phyloP scores from a whole-genome alignment of 1,284 basidiomycete genomes.

The Golubevia sp. region DNA sequence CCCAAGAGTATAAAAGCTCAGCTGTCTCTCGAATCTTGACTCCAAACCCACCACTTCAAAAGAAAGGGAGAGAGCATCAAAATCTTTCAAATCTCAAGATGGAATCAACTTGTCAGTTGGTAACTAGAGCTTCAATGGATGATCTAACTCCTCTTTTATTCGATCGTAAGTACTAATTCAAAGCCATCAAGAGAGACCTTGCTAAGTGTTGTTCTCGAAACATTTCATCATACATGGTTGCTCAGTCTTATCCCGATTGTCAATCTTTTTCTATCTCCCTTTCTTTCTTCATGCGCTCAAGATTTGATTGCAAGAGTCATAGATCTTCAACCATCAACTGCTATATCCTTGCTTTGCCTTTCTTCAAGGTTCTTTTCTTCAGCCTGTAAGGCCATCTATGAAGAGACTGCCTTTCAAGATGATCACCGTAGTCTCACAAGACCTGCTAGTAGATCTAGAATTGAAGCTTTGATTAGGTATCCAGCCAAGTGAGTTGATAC shows the following conservation, averaged over 20 bases:
- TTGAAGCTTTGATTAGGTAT: neutral
- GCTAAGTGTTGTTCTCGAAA: neutral
- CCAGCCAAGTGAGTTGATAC: no score
- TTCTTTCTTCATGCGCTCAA: neutral
- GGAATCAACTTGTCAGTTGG: no score
- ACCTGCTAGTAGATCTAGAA: neutral
- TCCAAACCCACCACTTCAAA: no score
- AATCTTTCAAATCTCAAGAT: no score
- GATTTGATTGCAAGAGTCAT: neutral
- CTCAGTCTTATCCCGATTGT: no score
- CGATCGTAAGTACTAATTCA: neutral
- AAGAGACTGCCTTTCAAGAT: neutral
- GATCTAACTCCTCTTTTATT: neutral
- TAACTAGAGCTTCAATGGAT: neutral
- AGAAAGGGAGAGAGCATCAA: no score
- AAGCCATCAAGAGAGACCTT: neutral
- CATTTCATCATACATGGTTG: no score
- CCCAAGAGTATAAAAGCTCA: no score
- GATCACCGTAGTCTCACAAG: neutral
- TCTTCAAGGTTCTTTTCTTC: neutral
- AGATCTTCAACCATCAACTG: neutral
- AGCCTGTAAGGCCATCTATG: neutral
- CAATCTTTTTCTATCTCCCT: neutral
- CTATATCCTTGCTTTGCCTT: neutral
- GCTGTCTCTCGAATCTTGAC: no score